These are phyloP conservation scores for Penicillium occitanis DNA, from an alignment of 2,329 filamentous ascomycete species.

Conservation along the genomic window DNA sequence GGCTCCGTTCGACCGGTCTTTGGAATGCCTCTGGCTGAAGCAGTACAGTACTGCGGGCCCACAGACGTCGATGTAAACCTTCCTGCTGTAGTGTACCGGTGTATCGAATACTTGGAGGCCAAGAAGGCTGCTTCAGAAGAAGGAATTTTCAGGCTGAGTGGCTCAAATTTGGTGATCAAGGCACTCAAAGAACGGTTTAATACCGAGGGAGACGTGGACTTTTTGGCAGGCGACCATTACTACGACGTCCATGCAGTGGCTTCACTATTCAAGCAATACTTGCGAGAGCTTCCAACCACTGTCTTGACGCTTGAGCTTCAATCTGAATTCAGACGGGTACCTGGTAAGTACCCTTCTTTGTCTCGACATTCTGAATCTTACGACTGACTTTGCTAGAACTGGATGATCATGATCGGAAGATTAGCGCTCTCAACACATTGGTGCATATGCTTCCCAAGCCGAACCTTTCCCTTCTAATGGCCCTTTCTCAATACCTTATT, in stretches of 20 bases:
- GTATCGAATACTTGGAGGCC: constrained; percentile 84
- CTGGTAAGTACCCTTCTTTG: constrained; percentile 48
- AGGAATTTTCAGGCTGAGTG: constrained; percentile 93
- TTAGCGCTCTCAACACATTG: constrained; percentile 71
- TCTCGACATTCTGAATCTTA: background rate
- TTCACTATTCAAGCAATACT: constrained; percentile 87
- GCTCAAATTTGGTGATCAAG: constrained; percentile 95
- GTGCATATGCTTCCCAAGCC: constrained; percentile 76
- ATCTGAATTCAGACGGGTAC: constrained; percentile 79
- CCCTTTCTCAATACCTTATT: constrained; percentile 84
- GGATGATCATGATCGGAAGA: constrained; percentile 70
- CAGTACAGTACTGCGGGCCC: constrained; percentile 77
- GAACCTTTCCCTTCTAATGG: constrained; percentile 78
- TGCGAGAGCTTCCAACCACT: constrained; percentile 86
- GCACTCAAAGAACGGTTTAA: constrained; percentile 91
- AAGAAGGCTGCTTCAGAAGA: constrained; percentile 83
- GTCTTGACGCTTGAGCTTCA: constrained; percentile 90
- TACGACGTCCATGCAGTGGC: constrained; percentile 96
- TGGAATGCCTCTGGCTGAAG: constrained; percentile 79
- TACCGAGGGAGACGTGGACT: constrained; percentile 82
- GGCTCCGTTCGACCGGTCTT: constrained; percentile 72
- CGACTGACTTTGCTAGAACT: constrained; percentile 56
- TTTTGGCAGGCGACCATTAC: constrained; percentile 74
- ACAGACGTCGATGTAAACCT: constrained; percentile 66
- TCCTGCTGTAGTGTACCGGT: constrained; percentile 91